Percentiles rank a stretch among this genome's conserved stretches.
Evolutionary conservation across 139 green algal genomes (phyloP).

Genomic region (Nannochloris sp.): DNA sequence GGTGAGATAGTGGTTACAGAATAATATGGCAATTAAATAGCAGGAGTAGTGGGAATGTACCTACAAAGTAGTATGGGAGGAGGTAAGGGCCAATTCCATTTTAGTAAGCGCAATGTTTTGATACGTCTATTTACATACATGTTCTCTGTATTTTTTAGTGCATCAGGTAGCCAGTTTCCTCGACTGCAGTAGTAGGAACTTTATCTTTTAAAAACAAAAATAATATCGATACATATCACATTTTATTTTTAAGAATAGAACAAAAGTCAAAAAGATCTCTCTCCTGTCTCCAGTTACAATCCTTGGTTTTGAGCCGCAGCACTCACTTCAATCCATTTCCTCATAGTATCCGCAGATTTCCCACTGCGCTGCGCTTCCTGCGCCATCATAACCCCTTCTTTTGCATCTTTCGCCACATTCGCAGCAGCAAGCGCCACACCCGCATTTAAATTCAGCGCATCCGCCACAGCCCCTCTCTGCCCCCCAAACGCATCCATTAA

Average conservation of each 20-base stretch:
- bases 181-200: no score
- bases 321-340: slow-evolving; percentile 43
- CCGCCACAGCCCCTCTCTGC: slow-evolving; percentile 70
- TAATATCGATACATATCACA: not conserved
- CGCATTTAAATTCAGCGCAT: slow-evolving; percentile 88
- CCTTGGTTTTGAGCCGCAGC: slow-evolving; percentile 18
- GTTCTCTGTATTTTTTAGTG: no score
- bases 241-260: not conserved
- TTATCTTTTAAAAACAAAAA: not conserved
- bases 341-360: slow-evolving; percentile 38
- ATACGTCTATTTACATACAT: no score
- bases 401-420: slow-evolving; percentile 47
- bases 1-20: no score
- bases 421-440: slow-evolving; percentile 83
- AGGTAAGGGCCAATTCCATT: no score
- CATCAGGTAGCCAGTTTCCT: no score
- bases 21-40: no score
- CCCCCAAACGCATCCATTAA: slow-evolving; percentile 87
- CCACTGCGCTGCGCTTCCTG: slow-evolving; percentile 48
- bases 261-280: not conserved
- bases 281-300: no score
- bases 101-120: no score
- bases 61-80: no score
- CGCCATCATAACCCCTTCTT: slow-evolving; percentile 84
- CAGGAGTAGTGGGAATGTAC: no score